Evolutionary conservation across 108 stramenopile genomes (phyloP), one percentile per base, ranked within the genome.

Genomic region (Cyclotella kingstonii): DNA sequence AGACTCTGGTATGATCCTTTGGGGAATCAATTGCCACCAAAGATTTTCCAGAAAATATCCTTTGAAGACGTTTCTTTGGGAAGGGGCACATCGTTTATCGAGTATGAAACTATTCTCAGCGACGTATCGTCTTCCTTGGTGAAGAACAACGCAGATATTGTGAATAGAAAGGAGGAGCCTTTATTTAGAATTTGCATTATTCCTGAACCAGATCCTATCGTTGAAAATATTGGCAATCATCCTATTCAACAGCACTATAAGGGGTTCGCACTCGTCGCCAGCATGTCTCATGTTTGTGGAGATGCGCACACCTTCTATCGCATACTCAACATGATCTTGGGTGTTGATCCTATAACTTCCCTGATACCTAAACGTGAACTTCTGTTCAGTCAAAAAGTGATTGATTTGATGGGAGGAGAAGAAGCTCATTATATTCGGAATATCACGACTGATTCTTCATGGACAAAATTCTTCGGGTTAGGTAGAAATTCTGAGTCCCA

Each of bases 231-330:
- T 54, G 57, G 3, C 9, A 18, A 35, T 15, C 41, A 12, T 1
- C 42, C 44, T 6, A 28, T 35, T 0, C n/a, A n/a, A n/a, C n/a
- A n/a, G n/a, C n/a, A n/a, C n/a, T n/a, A n/a, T n/a, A 29, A 36
- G 3, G 57, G 60, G 33, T 60, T 78, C 30, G 71, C 66, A 25
- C 52, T 78, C 2, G n/a, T 78, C 14, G 52, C 31, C 21, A 63
- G 60, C 49, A 78, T 78, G 75, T 68, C 71, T 10, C 77, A 73
- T 42, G 38, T 68, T 25, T 73, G 56, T 10, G 77, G 77, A 15
- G 77, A 78, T 23, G 71, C 51, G 3, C 64, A 73, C 49, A 73
- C 77, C 2, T 78, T 62, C 36, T 78, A 78, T 54, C 66, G 60
- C 17, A 56, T 78, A 22, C 45, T 73, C 44, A 73, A 78, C 42